A percentile compares a stretch with the other conserved stretches of the same genome.
Conservation (phyloP, 202 grass and related monocot species). For the Zoysia matrella region DNA sequence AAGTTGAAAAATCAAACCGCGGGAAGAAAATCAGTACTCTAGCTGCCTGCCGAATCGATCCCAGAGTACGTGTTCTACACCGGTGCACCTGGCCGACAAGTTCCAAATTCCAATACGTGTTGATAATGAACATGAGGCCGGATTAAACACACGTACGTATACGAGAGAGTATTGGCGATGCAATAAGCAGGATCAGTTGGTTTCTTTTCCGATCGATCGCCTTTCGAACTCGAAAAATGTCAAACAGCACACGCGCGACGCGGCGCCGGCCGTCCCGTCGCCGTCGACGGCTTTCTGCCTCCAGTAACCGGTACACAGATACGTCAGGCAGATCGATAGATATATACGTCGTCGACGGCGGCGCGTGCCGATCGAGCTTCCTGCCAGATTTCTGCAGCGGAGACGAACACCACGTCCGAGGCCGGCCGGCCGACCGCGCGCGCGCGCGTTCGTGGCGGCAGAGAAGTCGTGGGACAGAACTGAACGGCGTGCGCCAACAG, state of each 20-base stretch:
- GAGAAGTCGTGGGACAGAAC: neutral
- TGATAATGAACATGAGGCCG: neutral
- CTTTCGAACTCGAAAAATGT: constrained; percentile 52
- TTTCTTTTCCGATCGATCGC: neutral
- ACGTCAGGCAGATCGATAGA: neutral
- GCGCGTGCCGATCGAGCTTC: neutral
- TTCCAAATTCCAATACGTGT: too few relatives aligned
- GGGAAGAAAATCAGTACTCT: constrained; percentile 6
- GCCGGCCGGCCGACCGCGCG: neutral
- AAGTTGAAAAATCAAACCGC: constrained; percentile 27
- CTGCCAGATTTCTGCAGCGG: constrained; percentile 23
- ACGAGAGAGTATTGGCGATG: neutral
- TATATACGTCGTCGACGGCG: neutral
- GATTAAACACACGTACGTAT: neutral
- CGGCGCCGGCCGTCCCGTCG: constrained; percentile 34
- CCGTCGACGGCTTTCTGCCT: constrained; percentile 65
- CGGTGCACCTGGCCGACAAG: neutral
- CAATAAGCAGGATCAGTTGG: neutral
- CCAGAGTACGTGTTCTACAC: neutral
- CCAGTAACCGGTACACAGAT: constrained; percentile 62
- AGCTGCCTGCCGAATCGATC: constrained; percentile 42
- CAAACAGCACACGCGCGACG: constrained; percentile 36
- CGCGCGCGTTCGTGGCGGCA: neutral
- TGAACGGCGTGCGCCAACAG: too few relatives aligned
- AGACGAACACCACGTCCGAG: too few relatives aligned